Evolutionary conservation across 2,329 filamentous ascomycete genomes (phyloP).

Genomic region (Beauveria asiatica): DNA sequence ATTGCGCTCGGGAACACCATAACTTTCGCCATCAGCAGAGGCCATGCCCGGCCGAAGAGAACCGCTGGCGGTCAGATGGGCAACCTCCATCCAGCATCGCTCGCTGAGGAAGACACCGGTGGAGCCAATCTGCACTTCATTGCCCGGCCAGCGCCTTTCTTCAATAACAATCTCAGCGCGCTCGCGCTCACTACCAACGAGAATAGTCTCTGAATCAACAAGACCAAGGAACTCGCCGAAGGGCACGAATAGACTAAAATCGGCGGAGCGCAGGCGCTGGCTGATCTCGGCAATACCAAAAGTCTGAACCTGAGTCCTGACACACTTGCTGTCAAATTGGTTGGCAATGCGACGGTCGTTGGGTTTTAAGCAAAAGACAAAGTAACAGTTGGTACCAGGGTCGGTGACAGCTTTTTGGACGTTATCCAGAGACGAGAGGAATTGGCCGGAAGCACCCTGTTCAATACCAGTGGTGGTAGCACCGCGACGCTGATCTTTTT

Average conservation of each 20-base stretch:
- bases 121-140: conserved; percentile 82
- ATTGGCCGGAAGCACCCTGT: conserved; percentile 88
- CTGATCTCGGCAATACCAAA: conserved; percentile 97
- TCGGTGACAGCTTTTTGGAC: conserved; percentile 80
- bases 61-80: conserved; percentile 58
- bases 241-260: conserved; percentile 91
- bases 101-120: conserved; percentile 96
- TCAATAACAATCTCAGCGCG: conserved; percentile 88
- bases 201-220: conserved; percentile 71
- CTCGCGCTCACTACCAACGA: conserved; percentile 87
- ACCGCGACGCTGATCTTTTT: conserved; percentile 29
- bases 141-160: conserved; percentile 83
- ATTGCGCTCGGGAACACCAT: conserved; percentile 35
- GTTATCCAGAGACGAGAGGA: conserved; percentile 79
- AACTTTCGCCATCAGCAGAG: conserved; percentile 51
- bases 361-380: conserved; percentile 93
- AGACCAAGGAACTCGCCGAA: conserved; percentile 93
- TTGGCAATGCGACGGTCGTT: conserved; percentile 96
- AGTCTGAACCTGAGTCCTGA: conserved; percentile 86
- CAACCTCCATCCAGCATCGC: conserved; percentile 86
- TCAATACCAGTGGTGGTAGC: conserved; percentile 42
- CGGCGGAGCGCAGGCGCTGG: conserved; percentile 81
- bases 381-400: conserved; percentile 84
- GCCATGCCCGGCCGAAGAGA: conserved; percentile 37
- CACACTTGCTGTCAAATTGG: conserved; percentile 98